Evolutionary conservation across 176 grass and related monocot genomes (phyloP), one percentile per base, ranked within the genome.

Genomic region (Microstegium vimineum): DNA sequence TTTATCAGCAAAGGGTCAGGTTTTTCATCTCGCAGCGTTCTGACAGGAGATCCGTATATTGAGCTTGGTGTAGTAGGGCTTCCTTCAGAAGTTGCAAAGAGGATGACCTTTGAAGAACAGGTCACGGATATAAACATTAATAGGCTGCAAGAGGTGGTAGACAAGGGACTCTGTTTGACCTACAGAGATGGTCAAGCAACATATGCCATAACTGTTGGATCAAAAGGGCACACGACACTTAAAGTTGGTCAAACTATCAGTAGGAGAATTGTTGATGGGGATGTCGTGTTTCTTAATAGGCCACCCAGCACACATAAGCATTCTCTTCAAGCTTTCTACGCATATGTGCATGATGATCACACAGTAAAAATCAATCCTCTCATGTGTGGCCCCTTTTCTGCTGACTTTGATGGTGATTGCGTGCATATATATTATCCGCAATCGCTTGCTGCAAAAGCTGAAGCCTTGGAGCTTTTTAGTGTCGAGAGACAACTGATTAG

Each of bases 301-400:
- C 95, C 95, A 36, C 92, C 92, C 66, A 98, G 92, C 77, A 98
- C 95, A 22, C 92, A 98, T 76, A 98, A 98, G 17, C 95, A 98
- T 47, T 94, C 92, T 28, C 85, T 98, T 36, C 95, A 98, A 73
- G 95, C 95, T 3, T 98, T 98, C 67, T 87, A 78, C 66, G 95
- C 90, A 33, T 98, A 91, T 36, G 64, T 98, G 62, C 95, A 98
- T 37, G 90, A 98, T 26, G 95, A 98, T 34, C 92, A 98, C 43
- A 95, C 92, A 0, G 89, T 98, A 4, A 98, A 98, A 86, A 98
- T n/a, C 18, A 98, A 98, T 46, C 95, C 92, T 13, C 81, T 95
- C 25, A 95, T 98, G 41, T 98, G 95, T 82, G 75, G 84, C 43
- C 92, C 90, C 66, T 79, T 98, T 86, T 74, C 89, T 20, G 95